Base-by-base conservation (phyloP, 169 alveolate genomes). In the Cryptosporidium viatorum region DNA sequence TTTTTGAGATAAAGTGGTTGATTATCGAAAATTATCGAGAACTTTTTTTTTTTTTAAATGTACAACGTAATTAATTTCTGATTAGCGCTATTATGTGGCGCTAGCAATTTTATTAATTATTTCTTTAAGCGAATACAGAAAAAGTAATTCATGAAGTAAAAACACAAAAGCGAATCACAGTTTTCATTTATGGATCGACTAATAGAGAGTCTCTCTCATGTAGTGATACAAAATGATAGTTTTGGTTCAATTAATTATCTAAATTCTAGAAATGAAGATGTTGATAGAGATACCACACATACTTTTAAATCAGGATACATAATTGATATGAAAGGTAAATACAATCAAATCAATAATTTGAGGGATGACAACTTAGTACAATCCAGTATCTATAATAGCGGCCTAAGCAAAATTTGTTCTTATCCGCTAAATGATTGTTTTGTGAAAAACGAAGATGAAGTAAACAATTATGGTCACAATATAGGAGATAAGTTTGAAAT, bases 141-240 rank as follows among this genome's bases (percentile, higher is more conserved):
- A 65, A 65, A 65, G 71, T 33, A 65, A 65, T 65, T 26, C 71
- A 65, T 65, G 71, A 35, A 31, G 71, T 65, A 37, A 65, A 31
- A 65, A n/a, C 43, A 33, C 33, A 2, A 10, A 23, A 3, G 0
- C 31, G 7, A 55, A 55, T 21, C 35, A 55, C 37, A 29, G n/a
- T 26, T 71, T 71, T 45, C 52, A 80, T 65, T 62, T 26, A 80
- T 80, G 89, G 89, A 80, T 18, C 59, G 80, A 67, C 62, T 80
- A 8, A 59, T 80, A 33, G 80, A 80, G 68, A 80, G 89, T 37
- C 73, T 80, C 26, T 59, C 89, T 62, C 89, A 80, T 23, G 55
- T 80, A 62, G 80, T 62, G 10, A 10, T 62, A 41, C 18, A 65
- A 52, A 26, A 48, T n/a, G 67, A 23, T 9, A 73, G 70, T 23